Base-by-base conservation (phyloP, 2,329 filamentous ascomycete genomes). In the Metarhizium guizhouense region DNA sequence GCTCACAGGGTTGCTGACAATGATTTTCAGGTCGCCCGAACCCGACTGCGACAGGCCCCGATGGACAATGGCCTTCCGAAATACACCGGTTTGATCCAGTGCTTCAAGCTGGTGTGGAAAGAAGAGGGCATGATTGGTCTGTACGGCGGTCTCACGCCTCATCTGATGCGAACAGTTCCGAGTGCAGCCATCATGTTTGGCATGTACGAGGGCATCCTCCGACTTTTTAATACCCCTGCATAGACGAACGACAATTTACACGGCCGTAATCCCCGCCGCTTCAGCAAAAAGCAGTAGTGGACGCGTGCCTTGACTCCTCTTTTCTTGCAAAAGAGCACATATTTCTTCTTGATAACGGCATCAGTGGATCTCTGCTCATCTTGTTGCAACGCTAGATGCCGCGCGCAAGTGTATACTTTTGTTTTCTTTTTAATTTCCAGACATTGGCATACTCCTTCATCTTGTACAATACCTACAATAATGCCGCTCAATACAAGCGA, bases 181-280 rank as follows among this genome's bases (percentile, higher is more conserved):
- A 94, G 88, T 63, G 91, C 93, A 7, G 91, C 89, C 62, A 95
- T 97, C 70, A 96, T 95, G 88, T 96, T 96, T 70, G 91, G 90
- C 71, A 94, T 94, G 77, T 96, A 84, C 65, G 81, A 84, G 66
- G 78, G 74, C 54, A 82, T 83, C 47, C 70, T 83, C 34, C 73
- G 74, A 6, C 62, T 80, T 6, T 75, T 78, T 57, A 64, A 74
- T 56, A 71, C 71, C 7, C 66, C 68, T 14, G 68, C 69, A 6
- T 73, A 65, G 62, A 43, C 14, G 18, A 49, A 40, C 14, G 20
- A 40, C 45, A 20, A 45, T 20, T 20, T 25, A 18, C 18, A 45
- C 18, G n/a, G n/a, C 16, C 42, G 42, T 16, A 13, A 40, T 40
- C 1, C 38, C 14, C 38, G 5, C 38, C 14, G 13, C 13, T 40